phyloP scores from a whole-genome alignment of 1,284 basidiomycete genomes.

The Pterula multifida region DNA sequence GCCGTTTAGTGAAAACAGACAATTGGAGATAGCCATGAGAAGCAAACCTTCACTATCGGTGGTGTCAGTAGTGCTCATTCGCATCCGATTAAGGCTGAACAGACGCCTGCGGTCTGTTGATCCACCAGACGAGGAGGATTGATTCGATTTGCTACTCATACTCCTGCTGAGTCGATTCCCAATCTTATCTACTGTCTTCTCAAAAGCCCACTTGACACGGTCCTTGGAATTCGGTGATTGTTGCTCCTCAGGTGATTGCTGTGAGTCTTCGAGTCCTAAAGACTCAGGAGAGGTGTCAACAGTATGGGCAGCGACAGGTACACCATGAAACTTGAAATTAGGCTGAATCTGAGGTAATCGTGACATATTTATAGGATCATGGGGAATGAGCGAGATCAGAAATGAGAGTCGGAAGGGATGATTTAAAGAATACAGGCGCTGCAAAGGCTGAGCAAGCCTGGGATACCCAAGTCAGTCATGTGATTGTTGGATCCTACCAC shows the following conservation, averaged over 20 bases:
- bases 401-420: not conserved
- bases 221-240: conserved; percentile 18
- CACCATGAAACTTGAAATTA: not conserved
- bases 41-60: conserved; percentile 21
- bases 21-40: too few relatives aligned
- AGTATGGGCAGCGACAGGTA: conserved; percentile 1
- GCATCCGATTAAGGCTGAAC: conserved; percentile 43
- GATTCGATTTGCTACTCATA: conserved; percentile 26
- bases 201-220: conserved; percentile 32
- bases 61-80: conserved; percentile 30
- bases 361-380: not conserved
- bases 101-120: conserved; percentile 33
- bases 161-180: conserved; percentile 47
- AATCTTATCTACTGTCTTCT: conserved; percentile 40
- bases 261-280: conserved; percentile 15
- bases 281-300: conserved; percentile 18
- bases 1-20: too few relatives aligned
- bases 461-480: too few relatives aligned
- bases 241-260: conserved; percentile 7
- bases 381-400: not conserved
- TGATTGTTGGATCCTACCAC: not conserved
- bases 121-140: conserved; percentile 19
- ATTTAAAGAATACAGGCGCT: not conserved
- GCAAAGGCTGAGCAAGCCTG: too few relatives aligned
- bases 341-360: not conserved